phyloP scores from a whole-genome alignment of 371 early-diverging fungal species.

The Actinomortierella wolfii region DNA sequence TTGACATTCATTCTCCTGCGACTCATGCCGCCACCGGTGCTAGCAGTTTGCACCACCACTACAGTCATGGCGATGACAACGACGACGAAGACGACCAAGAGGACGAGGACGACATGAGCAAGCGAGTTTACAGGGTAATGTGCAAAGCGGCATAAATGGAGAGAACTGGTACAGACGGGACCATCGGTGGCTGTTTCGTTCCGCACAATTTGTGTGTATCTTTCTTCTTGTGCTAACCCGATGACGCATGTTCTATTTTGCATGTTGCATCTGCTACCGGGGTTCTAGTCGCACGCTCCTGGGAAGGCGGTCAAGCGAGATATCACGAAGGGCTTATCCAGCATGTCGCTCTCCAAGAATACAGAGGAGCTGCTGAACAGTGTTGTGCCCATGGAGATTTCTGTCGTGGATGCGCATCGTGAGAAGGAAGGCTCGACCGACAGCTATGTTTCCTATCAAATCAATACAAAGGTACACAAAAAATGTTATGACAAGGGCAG shows the following conservation, averaged over 20 bases:
- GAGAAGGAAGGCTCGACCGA: constrained; percentile 82
- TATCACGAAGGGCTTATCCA: constrained; percentile 6
- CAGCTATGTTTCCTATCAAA: constrained; percentile 81
- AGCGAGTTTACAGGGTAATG: constrained; percentile 29
- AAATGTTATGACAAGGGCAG: too few species aligned
- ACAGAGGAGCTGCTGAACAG: constrained; percentile 22
- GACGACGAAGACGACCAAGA: constrained; percentile 10
- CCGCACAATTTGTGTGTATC: too few species aligned
- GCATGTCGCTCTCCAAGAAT: constrained; percentile 19
- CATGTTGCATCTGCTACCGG: background rate
- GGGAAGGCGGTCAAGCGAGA: constrained; percentile 42
- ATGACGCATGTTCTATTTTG: background rate
- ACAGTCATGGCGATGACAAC: background rate
- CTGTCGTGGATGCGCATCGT: constrained; percentile 81
- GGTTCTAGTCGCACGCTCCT: constrained; percentile 29
- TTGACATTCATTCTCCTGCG: constrained; percentile 26
- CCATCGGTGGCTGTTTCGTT: too few species aligned
- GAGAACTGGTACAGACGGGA: too few species aligned
- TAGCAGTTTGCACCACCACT: background rate
- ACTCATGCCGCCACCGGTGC: background rate
- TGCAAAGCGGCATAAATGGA: too few species aligned
- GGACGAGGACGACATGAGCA: constrained; percentile 3
- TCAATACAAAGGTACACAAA: constrained; percentile 70
- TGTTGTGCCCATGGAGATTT: constrained; percentile 50
- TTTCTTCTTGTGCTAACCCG: too few species aligned